Evolutionary conservation across 768 basidiomycete genomes (phyloP).

Genomic region (Mycena polygramma): DNA sequence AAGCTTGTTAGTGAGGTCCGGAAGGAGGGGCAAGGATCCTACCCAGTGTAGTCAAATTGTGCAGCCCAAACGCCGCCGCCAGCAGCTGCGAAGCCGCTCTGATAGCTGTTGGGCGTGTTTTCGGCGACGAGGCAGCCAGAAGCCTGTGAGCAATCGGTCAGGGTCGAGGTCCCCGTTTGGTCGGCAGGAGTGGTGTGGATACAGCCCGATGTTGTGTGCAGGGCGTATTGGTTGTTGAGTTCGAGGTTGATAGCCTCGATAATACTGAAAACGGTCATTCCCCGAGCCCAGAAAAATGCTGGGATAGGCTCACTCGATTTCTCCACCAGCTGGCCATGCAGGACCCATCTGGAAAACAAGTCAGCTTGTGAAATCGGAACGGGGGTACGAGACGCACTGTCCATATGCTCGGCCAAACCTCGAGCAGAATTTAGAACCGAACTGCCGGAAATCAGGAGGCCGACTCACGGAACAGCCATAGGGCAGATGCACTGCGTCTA

Average conservation of each 20-base stretch:
- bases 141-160: conserved; percentile 68
- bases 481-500: conserved; percentile 62
- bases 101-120: conserved; percentile 72
- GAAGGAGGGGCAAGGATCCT: background rate
- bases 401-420: conserved; percentile 68
- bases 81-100: conserved; percentile 71
- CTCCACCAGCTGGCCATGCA: conserved; percentile 60
- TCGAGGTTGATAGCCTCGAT: conserved; percentile 88
- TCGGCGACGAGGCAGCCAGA: conserved; percentile 78
- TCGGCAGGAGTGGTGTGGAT: conserved; percentile 48
- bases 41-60: conserved; percentile 70
- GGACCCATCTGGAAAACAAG: conserved; percentile 42
- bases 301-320: conserved; percentile 56
- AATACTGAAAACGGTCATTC: conserved; percentile 56
- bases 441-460: background rate
- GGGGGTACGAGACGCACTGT: conserved; percentile 46
- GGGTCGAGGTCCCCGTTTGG: conserved; percentile 64
- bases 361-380: background rate
- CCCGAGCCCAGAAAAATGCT: background rate
- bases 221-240: conserved; percentile 77
- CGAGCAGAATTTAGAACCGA: conserved; percentile 9
- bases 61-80: conserved; percentile 86
- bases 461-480: conserved; percentile 65
- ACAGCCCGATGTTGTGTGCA: conserved; percentile 75
- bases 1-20: conserved; percentile 12